These are phyloP conservation scores for Onygena corvina DNA, from an alignment of 2,329 filamentous ascomycete species.

Conservation along the genomic window DNA sequence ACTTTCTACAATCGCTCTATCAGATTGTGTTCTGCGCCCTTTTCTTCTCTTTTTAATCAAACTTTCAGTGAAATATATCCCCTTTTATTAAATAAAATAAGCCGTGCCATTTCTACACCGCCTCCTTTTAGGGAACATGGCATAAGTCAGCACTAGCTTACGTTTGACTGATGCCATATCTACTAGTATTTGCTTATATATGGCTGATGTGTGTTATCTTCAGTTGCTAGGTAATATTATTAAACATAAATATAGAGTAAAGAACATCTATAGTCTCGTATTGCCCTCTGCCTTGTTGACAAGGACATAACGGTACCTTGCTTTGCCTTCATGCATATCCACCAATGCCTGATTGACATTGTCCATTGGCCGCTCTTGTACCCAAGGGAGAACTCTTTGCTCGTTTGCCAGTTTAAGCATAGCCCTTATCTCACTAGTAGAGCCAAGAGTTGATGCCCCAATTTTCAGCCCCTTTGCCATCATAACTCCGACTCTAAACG, in stretches of 20 bases:
- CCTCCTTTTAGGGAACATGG: too few relatives aligned
- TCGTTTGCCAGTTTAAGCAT: slow-evolving; percentile 36
- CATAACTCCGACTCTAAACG: slow-evolving; percentile 46
- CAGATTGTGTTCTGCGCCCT: too few relatives aligned
- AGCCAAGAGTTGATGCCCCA: slow-evolving; percentile 38
- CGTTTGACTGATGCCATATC: too few relatives aligned
- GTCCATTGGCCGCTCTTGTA: slow-evolving; percentile 31
- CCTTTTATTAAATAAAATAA: too few relatives aligned
- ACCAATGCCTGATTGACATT: slow-evolving; percentile 34
- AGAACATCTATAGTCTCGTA: slow-evolving; percentile 22
- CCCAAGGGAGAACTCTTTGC: slow-evolving; percentile 34
- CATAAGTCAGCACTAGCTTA: too few relatives aligned
- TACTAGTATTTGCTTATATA: too few relatives aligned
- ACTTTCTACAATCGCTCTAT: too few relatives aligned
- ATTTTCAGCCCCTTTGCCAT: slow-evolving; percentile 46
- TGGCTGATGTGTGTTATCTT: background rate
- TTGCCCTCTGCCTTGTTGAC: slow-evolving; percentile 26
- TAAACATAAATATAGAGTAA: background rate
- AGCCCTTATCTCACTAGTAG: slow-evolving; percentile 31
- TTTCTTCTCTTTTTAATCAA: too few relatives aligned
- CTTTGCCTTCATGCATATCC: slow-evolving; percentile 37
- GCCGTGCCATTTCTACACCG: too few relatives aligned
- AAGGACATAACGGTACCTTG: slow-evolving; percentile 38
- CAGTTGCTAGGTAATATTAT: too few relatives aligned
- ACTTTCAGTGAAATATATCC: too few relatives aligned